Conservation (phyloP, 371 early-diverging fungal genomes). For the Synchytrium microbalum region DNA sequence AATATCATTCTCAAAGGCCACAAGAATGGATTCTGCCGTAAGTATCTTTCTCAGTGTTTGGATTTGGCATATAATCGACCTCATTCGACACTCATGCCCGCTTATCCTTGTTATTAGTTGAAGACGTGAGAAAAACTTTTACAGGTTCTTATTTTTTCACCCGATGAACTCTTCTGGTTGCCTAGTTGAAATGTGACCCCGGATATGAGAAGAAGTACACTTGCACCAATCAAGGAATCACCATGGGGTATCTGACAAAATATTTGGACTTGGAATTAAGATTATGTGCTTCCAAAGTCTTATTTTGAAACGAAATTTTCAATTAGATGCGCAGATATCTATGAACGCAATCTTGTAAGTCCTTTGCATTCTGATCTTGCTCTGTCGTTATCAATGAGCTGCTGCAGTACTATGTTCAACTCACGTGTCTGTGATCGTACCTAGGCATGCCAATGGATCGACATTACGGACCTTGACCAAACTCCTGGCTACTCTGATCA, state of each 20-base stretch:
- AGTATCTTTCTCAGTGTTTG: conserved; percentile 20
- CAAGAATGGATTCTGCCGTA: conserved; percentile 32
- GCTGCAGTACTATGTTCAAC: conserved; percentile 11
- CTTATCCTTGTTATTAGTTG: neutral
- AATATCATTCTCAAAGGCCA: conserved; percentile 12
- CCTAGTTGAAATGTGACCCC: neutral
- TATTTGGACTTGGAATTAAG: too few species aligned
- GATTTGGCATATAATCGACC: neutral
- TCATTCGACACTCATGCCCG: neutral
- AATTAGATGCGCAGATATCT: neutral
- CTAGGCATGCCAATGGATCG: conserved; percentile 15
- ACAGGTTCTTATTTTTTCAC: neutral
- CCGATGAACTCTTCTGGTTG: conserved; percentile 1
- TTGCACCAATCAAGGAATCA: conserved; percentile 26
- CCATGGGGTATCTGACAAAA: too few species aligned
- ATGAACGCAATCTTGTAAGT: neutral
- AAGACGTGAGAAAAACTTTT: neutral
- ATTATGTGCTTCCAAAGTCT: too few species aligned
- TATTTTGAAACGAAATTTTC: conserved; percentile 7
- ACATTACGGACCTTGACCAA: conserved; percentile 12
- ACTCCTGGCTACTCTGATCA: neutral
- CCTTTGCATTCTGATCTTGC: conserved; percentile 12
- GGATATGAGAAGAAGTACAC: conserved; percentile 14
- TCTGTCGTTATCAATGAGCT: conserved; percentile 25
- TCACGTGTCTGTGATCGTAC: neutral